Evolutionary conservation across 345 rosid genomes (phyloP).

Genomic region (Raphanus sativus): DNA sequence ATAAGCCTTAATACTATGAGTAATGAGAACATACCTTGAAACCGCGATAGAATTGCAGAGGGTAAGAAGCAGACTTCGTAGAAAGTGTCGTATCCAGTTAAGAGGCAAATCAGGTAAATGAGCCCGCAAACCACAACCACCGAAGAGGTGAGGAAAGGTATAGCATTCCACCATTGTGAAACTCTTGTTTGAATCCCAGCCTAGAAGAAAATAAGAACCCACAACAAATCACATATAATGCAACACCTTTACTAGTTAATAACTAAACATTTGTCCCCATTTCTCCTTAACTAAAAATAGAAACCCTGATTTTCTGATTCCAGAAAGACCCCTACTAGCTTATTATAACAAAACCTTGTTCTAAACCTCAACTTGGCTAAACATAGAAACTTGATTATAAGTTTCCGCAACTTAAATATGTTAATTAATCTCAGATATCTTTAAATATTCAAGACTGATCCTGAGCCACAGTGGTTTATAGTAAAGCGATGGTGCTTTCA

Average conservation of each 20-base stretch:
- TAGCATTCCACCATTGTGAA: slow-evolving; percentile 87
- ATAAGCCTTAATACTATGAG: not conserved
- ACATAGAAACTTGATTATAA: too few species aligned
- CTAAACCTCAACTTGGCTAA: too few species aligned
- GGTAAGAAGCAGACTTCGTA: slow-evolving; percentile 86
- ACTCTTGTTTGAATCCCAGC: slow-evolving; percentile 76
- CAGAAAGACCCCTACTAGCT: too few species aligned
- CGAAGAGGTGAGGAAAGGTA: slow-evolving; percentile 81
- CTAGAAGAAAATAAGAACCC: slow-evolving; percentile 39
- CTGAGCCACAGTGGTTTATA: too few species aligned
- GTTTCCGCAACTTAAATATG: too few species aligned
- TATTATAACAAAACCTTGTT: too few species aligned
- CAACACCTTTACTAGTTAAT: not conserved
- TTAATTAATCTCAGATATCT: too few species aligned
- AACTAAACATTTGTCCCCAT: not conserved
- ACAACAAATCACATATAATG: not conserved
- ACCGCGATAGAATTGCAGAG: slow-evolving; percentile 57
- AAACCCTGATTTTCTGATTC: not conserved
- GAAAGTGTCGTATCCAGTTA: slow-evolving; percentile 86
- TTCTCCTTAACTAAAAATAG: not conserved
- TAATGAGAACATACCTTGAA: slow-evolving; percentile 62
- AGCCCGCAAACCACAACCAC: slow-evolving; percentile 68
- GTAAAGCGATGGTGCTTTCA: too few species aligned
- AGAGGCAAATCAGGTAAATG: slow-evolving; percentile 73
- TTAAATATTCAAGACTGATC: too few species aligned